Base-by-base conservation (phyloP, 345 rosid genomes). In the Stellera chamaejasme region DNA sequence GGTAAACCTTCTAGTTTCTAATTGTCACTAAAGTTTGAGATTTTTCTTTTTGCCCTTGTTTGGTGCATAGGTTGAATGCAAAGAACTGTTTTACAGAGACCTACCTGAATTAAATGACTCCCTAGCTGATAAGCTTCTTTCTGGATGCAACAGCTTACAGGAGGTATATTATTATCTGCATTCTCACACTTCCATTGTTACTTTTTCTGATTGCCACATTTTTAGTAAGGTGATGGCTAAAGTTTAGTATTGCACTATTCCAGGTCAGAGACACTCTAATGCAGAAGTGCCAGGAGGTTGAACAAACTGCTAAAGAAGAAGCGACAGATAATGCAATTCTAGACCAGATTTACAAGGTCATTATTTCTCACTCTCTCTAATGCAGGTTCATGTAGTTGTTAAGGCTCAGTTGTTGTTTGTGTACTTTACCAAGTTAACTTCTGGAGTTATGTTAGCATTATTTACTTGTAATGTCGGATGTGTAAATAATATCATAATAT, bases 251-350 rank as follows among this genome's bases (percentile, higher is more conserved):
- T 48, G n/a, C 56, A 50, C 44, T 42, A 61, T 60, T 76, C 67
- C 71, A 92, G 99, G 97, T 92, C 45, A 77, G 76, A 72, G 95
- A 88, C 60, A 57, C 77, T 14, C 58, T 92, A 59, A 55, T 76
- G 69, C 75, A 82, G 74, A 88, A 72, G 69, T 92, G 85, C 74
- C 78, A 54, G 61, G 96, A 88, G 64, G 69, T 84, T 69, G 97
- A 84, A 72, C 76, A 80, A 68, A 73, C 75, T 39, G 95, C 96
- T 3, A 86, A 61, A 77, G 97, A 92, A 45, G 95, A 86, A 69
- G 98, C 98, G 50, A 81, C 97, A 2, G 99, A 92, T 70, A 88
- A 88, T 65, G 94, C 97, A 26, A 79, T 92, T 68, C 81, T 92
- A 19, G 95, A 92, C 19, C 95, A 84, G 79, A 82, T 92, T 55